Evolutionary conservation across 2,329 filamentous ascomycete genomes (phyloP), one percentile per base, ranked within the genome.

Genomic region (Pseudogymnoascus sp.): DNA sequence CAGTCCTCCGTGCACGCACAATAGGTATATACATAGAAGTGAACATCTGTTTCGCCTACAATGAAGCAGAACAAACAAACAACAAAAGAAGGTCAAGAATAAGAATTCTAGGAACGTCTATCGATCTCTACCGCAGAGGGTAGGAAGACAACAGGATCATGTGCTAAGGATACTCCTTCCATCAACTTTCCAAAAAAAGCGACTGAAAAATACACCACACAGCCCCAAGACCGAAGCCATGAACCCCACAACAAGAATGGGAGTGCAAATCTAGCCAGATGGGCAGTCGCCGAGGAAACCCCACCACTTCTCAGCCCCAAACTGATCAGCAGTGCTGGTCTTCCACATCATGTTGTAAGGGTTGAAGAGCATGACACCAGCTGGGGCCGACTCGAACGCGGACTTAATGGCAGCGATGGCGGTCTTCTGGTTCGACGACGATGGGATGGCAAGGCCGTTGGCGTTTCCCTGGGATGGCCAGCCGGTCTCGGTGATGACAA

Each of bases 271-370:
- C 64, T 70, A 70, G 45, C 67, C 68, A 29, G 69, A 69, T 57
- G 71, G 71, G 34, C 67, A 57, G 54, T 69, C 65, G 29, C 70
- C 71, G n/a, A 70, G 67, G 62, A 89, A 84, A 34, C 90, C 91
- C 89, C 90, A 95, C 75, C 81, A 91, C 73, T 86, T 83, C 77
- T 96, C 91, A 2, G 89, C 84, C 64, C 84, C 82, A 74, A 87
- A 90, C 1, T 88, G 88, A 21, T 75, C 79, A 2, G 78, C 73
- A 62, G 77, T 81, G 68, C 89, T 82, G 42, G 77, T 73, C 80
- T 96, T 96, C 91, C 91, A 96, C 61, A 80, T 71, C 66, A 91
- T 88, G 74, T 96, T 88, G 77, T 87, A 93, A 3, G 89, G 87
- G 29, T 87, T 89, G 76, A 95, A 93, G 21, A 96, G 77, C 67